A percentile compares a stretch with the other conserved stretches of the same genome.
Conservation (phyloP, 768 basidiomycete species). For the Suillus discolor region DNA sequence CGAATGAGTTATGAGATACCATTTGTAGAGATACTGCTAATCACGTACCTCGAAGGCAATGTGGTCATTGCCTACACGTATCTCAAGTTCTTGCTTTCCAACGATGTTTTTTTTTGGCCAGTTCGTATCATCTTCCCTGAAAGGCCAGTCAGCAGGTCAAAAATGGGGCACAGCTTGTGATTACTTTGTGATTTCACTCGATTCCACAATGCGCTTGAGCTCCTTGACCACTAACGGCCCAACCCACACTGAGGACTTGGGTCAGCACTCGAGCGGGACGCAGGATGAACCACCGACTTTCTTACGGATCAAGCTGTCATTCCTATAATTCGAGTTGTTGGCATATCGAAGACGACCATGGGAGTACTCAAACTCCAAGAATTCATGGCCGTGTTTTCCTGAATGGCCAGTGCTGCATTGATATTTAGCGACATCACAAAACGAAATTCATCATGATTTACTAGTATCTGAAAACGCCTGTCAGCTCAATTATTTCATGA, state of each 20-base stretch:
- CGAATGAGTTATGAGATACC: slow-evolving; percentile 6
- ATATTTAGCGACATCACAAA: slow-evolving; percentile 9
- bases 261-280: not conserved
- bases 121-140: slow-evolving; percentile 95
- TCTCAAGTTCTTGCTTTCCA: slow-evolving; percentile 97
- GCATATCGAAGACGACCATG: slow-evolving; percentile 97
- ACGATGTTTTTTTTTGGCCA: slow-evolving; percentile 99
- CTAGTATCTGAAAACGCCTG: slow-evolving; percentile 48
- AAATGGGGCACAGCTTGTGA: not conserved
- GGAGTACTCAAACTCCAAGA: slow-evolving; percentile 97
- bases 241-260: slow-evolving; percentile 76
- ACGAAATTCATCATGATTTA: slow-evolving; percentile 29
- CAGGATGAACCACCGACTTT: slow-evolving; percentile 63
- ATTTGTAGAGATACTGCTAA: not conserved
- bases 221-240: slow-evolving; percentile 92
- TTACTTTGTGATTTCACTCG: slow-evolving; percentile 94
- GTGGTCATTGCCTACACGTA: slow-evolving; percentile 91
- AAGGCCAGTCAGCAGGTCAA: slow-evolving; percentile 8
- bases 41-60: slow-evolving; percentile 89
- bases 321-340: slow-evolving; percentile 99
- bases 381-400: slow-evolving; percentile 97
- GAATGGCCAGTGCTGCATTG: slow-evolving; percentile 82
- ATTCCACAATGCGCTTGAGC: slow-evolving; percentile 89
- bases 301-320: slow-evolving; percentile 97
- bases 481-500: slow-evolving; percentile 19